Conservation (phyloP, 768 basidiomycete genomes). For the Amylocystis lapponica region DNA sequence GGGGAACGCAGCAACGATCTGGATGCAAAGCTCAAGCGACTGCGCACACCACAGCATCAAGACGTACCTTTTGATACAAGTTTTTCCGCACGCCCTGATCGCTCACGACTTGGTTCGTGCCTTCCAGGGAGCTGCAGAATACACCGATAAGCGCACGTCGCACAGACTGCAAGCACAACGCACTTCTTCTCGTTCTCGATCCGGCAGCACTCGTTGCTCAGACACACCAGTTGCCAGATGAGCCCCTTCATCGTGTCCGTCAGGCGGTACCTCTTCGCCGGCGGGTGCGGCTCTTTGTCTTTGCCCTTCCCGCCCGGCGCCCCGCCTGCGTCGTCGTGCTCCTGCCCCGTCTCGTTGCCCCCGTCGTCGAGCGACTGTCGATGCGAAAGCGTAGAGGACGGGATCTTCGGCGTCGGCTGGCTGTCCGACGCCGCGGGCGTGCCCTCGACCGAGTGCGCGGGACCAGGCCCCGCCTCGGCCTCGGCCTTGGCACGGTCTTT, state of each 20-base stretch:
- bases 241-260: conserved; percentile 76
- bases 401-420: conserved; percentile 14
- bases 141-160: neutral
- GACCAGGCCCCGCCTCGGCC: conserved; percentile 20
- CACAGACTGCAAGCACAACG: conserved; percentile 8
- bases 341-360: conserved; percentile 11
- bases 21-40: neutral
- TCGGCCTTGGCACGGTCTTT: conserved; percentile 31
- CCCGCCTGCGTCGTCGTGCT: conserved; percentile 26
- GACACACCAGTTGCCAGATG: conserved; percentile 74
- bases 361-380: conserved; percentile 17
- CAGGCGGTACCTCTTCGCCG: conserved; percentile 70
- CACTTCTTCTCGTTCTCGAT: conserved; percentile 63
- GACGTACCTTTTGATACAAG: conserved; percentile 68
- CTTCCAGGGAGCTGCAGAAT: conserved; percentile 45
- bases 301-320: conserved; percentile 24
- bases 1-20: conserved; percentile 80
- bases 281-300: conserved; percentile 50
- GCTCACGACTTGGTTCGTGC: conserved; percentile 64
- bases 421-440: conserved; percentile 20
- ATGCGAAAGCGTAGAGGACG: conserved; percentile 2
- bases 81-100: conserved; percentile 77
- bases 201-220: conserved; percentile 81
- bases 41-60: neutral
- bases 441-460: conserved; percentile 31